Conservation (phyloP, 805 yeast genomes). For the Wickerhamiella cacticola region DNA sequence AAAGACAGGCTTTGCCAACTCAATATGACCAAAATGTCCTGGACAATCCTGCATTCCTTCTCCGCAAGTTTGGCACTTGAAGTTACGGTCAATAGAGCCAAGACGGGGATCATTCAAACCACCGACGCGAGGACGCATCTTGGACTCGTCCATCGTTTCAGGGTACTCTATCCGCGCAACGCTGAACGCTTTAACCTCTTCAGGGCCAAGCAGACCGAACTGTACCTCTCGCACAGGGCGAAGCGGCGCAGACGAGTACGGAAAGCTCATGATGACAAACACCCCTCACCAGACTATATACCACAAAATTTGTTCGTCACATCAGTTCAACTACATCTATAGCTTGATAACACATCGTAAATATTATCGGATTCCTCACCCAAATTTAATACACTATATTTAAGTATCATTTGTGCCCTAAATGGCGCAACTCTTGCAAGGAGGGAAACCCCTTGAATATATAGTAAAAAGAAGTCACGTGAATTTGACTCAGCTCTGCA, state of each 20-base stretch:
- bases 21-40: constrained; percentile 98
- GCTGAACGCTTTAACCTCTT: constrained; percentile 91
- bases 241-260: constrained; percentile 96
- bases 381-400: background rate
- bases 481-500: background rate
- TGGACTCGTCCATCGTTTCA: constrained; percentile 98
- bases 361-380: background rate
- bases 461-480: constrained; percentile 4
- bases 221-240: constrained; percentile 96
- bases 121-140: constrained; percentile 88
- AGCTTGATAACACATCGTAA: background rate
- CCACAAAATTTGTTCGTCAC: background rate
- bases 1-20: constrained; percentile 94
- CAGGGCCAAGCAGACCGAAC: constrained; percentile 95
- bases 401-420: background rate
- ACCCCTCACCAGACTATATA: background rate
- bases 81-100: constrained; percentile 94
- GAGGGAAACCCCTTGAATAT: constrained; percentile 1
- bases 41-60: constrained; percentile 99
- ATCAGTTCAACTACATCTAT: background rate
- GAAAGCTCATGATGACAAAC: constrained; percentile 34
- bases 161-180: constrained; percentile 98
- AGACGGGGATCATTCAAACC: constrained; percentile 95
- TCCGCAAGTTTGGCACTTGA: constrained; percentile 97
- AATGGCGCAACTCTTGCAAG: background rate